Evolutionary conservation across 768 basidiomycete genomes (phyloP).

Genomic region (Mrakia hoshinonis): DNA sequence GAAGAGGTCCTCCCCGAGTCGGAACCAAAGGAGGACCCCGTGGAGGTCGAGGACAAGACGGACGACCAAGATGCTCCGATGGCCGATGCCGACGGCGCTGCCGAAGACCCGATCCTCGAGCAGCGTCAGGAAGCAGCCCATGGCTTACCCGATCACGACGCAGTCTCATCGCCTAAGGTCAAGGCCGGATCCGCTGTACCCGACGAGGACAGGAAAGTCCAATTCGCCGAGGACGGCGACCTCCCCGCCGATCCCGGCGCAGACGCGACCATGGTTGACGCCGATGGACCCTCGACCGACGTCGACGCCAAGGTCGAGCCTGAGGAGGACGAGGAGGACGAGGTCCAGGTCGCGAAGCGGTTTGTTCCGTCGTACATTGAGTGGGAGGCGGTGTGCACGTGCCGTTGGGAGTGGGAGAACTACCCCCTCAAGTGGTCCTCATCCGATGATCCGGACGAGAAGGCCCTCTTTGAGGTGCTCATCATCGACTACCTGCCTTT

Average conservation of each 20-base stretch:
- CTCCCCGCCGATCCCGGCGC: not conserved
- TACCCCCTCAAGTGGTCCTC: constrained; percentile 66
- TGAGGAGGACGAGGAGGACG: constrained; percentile 4
- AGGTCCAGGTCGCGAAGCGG: constrained; percentile 11
- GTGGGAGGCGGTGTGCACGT: constrained; percentile 90
- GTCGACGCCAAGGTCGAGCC: not conserved
- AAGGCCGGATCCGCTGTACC: not conserved
- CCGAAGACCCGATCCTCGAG: not conserved
- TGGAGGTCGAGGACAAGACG: too few relatives aligned
- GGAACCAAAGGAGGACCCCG: too few relatives aligned
- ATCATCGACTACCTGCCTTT: constrained; percentile 58
- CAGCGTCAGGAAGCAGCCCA: not conserved
- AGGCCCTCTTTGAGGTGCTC: constrained; percentile 57
- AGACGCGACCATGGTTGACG: not conserved
- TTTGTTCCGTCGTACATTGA: constrained; percentile 54
- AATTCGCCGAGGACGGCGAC: not conserved
- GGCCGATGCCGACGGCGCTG: not conserved
- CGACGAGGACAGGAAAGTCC: not conserved
- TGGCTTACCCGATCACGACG: not conserved
- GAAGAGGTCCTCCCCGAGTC: not conserved
- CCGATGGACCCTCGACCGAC: not conserved
- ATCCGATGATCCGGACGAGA: constrained; percentile 70
- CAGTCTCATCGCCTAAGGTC: too few relatives aligned
- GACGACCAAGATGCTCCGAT: not conserved
- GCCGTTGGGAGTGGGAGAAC: constrained; percentile 74